phyloP scores from a whole-genome alignment of 768 basidiomycete genomes.

The Jaapia argillacea region DNA sequence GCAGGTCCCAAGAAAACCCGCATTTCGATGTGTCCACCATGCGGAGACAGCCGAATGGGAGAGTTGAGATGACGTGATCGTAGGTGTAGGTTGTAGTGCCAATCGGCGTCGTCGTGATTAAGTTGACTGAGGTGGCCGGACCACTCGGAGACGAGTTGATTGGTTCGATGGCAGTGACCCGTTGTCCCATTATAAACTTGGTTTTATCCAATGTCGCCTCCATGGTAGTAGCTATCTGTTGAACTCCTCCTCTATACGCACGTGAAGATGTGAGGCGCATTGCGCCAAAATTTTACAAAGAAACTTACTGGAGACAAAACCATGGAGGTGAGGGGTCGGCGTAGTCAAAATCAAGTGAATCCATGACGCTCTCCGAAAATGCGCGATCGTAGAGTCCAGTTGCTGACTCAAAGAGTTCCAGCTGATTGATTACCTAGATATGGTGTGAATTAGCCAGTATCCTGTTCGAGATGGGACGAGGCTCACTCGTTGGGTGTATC shows the following conservation, averaged over 20 bases:
- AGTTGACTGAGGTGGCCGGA: not conserved
- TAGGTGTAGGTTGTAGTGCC: not conserved
- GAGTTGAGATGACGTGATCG: conserved; percentile 19
- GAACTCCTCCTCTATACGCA: no score
- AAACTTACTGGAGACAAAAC: conserved; percentile 17
- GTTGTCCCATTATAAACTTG: not conserved
- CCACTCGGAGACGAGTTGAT: not conserved
- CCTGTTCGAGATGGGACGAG: no score
- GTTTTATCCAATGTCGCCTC: not conserved
- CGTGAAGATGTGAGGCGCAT: no score
- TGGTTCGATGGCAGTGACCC: not conserved
- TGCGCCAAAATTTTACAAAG: not conserved
- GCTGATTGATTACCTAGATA: not conserved
- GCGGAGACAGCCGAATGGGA: conserved; percentile 21
- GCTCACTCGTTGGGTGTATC: no score
- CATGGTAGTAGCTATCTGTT: no score
- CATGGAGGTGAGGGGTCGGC: conserved; percentile 3
- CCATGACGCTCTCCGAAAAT: not conserved
- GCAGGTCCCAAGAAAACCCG: conserved; percentile 19
- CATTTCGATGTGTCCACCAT: conserved; percentile 15
- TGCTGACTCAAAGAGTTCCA: not conserved
- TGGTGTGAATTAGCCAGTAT: not conserved
- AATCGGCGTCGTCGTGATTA: no score
- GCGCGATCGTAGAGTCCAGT: not conserved
- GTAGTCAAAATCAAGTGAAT: not conserved